Percentiles rank a stretch among this genome's conserved stretches.
Evolutionary conservation across 176 grass and related monocot species (phyloP).

Genomic region (Coix lacrymajobi): DNA sequence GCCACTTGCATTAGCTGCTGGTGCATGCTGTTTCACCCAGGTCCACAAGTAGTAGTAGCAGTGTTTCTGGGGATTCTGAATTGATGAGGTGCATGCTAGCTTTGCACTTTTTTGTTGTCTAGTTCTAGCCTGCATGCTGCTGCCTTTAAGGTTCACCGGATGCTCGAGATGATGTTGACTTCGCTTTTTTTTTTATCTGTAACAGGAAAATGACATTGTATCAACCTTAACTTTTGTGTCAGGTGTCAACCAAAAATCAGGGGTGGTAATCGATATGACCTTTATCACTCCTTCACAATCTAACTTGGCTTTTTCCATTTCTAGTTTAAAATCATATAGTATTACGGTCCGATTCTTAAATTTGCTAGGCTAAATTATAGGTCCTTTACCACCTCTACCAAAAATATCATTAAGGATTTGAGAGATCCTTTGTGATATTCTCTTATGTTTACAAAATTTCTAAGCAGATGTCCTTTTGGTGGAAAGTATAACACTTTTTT

Average conservation of each 20-base stretch:
- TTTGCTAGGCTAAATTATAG: too few relatives aligned
- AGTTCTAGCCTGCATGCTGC: not conserved
- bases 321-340: too few relatives aligned
- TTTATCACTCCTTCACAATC: too few relatives aligned
- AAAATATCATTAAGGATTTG: not conserved
- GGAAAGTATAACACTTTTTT: not conserved
- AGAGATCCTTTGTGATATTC: slow-evolving; percentile 2
- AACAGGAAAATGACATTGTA: not conserved
- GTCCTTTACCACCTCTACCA: too few relatives aligned
- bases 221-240: not conserved
- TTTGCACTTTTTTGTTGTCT: slow-evolving; percentile 3
- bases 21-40: not conserved
- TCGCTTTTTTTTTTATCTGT: not conserved
- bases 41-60: not conserved
- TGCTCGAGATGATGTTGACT: slow-evolving; percentile 4
- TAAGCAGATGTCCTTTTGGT: not conserved
- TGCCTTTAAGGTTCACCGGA: not conserved
- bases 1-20: slow-evolving; percentile 21
- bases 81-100: not conserved
- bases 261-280: too few relatives aligned
- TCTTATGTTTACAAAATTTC: not conserved
- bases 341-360: too few relatives aligned
- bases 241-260: slow-evolving; percentile 9
- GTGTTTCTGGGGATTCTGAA: slow-evolving; percentile 16
- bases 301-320: too few relatives aligned